phyloP scores from a whole-genome alignment of 2,329 filamentous ascomycete species.

The Apiospora hydei region DNA sequence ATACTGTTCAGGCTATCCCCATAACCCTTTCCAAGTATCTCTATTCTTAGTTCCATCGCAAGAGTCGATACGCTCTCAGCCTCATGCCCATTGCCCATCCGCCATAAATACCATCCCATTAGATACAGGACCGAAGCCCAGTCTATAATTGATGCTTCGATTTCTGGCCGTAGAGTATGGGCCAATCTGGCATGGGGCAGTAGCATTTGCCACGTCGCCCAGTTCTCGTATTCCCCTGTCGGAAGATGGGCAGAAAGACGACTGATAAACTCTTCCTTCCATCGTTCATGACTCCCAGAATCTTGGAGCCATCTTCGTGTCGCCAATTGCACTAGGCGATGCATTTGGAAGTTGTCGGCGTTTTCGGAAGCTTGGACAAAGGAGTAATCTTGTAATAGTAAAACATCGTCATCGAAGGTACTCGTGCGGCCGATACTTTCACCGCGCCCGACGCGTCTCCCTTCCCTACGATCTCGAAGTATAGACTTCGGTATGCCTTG shows the following conservation, averaged over 20 bases:
- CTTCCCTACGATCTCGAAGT: conserved; percentile 24
- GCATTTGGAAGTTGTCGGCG: conserved; percentile 48
- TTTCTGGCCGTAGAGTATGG: background rate
- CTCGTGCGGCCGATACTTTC: conserved; percentile 2
- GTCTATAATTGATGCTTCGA: conserved; percentile 15
- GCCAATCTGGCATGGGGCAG: background rate
- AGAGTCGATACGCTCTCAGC: background rate
- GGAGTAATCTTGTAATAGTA: conserved; percentile 45
- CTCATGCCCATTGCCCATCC: background rate
- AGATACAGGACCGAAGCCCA: conserved; percentile 25
- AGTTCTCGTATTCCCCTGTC: background rate
- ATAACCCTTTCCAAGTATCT: conserved; percentile 1
- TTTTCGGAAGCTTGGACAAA: conserved; percentile 40
- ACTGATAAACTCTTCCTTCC: conserved; percentile 10
- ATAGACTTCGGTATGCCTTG: conserved; percentile 36
- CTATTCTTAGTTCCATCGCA: conserved; percentile 24
- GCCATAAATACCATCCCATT: conserved; percentile 12
- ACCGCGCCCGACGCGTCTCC: conserved; percentile 1
- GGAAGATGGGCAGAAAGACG: background rate
- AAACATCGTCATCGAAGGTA: conserved; percentile 44
- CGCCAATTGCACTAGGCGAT: conserved; percentile 49
- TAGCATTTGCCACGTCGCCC: background rate
- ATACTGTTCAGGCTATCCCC: background rate
- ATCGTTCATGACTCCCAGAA: background rate
- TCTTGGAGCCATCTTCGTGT: conserved; percentile 44